A percentile compares a stretch with the other conserved stretches of the same genome.
phyloP scores from a whole-genome alignment of 208 protist species.

The Acanthamoeba polyphaga region DNA sequence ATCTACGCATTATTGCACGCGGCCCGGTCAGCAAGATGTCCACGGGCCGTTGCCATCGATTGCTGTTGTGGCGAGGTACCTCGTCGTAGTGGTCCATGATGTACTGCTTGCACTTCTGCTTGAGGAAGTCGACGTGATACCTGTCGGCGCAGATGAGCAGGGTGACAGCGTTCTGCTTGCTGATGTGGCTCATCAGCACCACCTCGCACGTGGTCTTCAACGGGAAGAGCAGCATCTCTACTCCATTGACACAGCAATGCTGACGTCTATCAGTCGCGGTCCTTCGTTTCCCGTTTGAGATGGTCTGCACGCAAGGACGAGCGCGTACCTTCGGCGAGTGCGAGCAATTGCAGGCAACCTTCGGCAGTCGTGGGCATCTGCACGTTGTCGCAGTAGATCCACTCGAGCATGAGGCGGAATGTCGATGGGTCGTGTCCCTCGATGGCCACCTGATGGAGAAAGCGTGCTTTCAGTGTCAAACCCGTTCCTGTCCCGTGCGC shows the following conservation, averaged over 20 bases:
- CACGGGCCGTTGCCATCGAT: too few species aligned
- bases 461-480: neutral
- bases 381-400: conserved; percentile 39
- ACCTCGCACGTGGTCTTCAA: conserved; percentile 9
- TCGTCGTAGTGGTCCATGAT: conserved; percentile 38
- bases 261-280: too few species aligned
- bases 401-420: conserved; percentile 29
- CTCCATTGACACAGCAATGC: neutral
- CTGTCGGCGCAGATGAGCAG: conserved; percentile 13
- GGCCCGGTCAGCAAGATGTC: too few species aligned
- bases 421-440: neutral
- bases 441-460: neutral
- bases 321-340: conserved; percentile 3
- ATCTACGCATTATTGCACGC: neutral
- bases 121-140: conserved; percentile 30
- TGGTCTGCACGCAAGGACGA: neutral
- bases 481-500: neutral
- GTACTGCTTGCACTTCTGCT: conserved; percentile 43
- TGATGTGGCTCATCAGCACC: neutral
- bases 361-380: neutral
- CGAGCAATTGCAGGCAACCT: conserved; percentile 9
- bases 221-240: conserved; percentile 18
- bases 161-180: neutral
- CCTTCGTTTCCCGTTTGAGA: neutral
- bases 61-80: neutral